Evolutionary conservation across 306 rosid species (phyloP), one percentile per base, ranked within the genome.

Genomic region (Lotus japonicus): DNA sequence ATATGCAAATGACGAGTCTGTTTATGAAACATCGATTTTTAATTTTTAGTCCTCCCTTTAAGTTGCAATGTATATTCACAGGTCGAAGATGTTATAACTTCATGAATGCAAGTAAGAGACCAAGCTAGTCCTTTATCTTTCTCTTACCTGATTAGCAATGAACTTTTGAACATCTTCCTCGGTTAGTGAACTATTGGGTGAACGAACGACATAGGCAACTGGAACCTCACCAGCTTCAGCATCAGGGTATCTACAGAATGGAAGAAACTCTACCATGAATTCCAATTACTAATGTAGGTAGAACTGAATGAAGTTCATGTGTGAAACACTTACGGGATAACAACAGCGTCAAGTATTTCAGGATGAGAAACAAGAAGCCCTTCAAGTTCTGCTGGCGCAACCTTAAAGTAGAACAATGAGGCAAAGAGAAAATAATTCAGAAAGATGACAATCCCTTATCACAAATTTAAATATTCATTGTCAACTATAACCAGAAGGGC

Each of bases 321-420:
- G 11, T 53, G 51, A 12, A 28, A 64, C 60, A 82, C 96, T 86
- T 78, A 94, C 98, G 96, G 96, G 72, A 94, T 88, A 78, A 94
- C 98, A 67, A 94, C 98, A 8, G 98, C 94, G 70, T 94, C 98
- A 50, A 86, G 70, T 75, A 94, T 85, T 78, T 90, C 96, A 48
- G 97, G 92, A 80, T 94, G 97, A 81, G 97, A 90, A 76, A 94
- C 80, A 35, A 94, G 91, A 66, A 90, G 83, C 43, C 92, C 97
- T 84, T 94, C 98, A 42, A 94, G 95, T 77, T 90, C 98, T 39
- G 98, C 97, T 44, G 98, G 98, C 3, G 98, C 98, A 78, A 94
- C 97, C 97, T 31, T 90, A 70, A 78, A 23, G 13, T 63, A 68
- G 36, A 72, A 55, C 16, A 39, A 67, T 39, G 33, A 64, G 46